Base-by-base conservation (phyloP, 768 basidiomycete species). In the Exsudoporus frostii region DNA sequence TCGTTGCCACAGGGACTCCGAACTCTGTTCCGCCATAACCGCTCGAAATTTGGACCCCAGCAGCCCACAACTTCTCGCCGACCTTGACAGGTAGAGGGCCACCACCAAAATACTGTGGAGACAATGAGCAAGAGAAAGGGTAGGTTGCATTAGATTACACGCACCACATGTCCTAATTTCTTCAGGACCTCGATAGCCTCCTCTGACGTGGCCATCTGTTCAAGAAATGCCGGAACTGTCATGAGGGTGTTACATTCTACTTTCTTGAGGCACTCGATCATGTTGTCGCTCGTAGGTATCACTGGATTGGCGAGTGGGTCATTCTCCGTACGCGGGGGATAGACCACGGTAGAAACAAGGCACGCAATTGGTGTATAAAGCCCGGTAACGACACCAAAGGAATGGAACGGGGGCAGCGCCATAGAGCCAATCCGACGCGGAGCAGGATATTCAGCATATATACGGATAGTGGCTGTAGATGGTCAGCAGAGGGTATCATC, bases 21-120 rank as follows among this genome's bases (percentile, higher is more conserved):
- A 56, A 59, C 44, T 71, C 68, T 1, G 65, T 78, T 64, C 67
- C 57, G 27, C 76, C 78, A 47, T 74, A 79, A 22, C 70, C 54
- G 4, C 61, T 63, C 7, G 54, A 42, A 1, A 77, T 41, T 3
- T 57, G 52, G 4, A 77, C 71, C 0, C 75, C 75, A n/a, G 66
- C 58, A 17, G 61, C 54, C 5, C 59, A 58, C 20, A 77, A 37
- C 15, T 45, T 45, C n/a, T 77, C 70, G 0, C 75, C 77, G 1
- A 67, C 56, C 4, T 60, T 63, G 48, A 69, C 56, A 13, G 71
- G 67, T 5, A 78, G 44, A 9, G 75, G 70, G 0, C 73, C 76
- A n/a, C 76, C 76, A 11, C 68, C 73, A 41, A 61, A 76, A 0
- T 59, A 7, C 77, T 78, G n/a, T n/a, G 24, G n/a, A 27, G 1